Percentiles rank a stretch among this genome's conserved stretches.
These are phyloP conservation scores for Vanrija sp. DNA, from an alignment of 1,284 basidiomycete species.

Conservation along the genomic window DNA sequence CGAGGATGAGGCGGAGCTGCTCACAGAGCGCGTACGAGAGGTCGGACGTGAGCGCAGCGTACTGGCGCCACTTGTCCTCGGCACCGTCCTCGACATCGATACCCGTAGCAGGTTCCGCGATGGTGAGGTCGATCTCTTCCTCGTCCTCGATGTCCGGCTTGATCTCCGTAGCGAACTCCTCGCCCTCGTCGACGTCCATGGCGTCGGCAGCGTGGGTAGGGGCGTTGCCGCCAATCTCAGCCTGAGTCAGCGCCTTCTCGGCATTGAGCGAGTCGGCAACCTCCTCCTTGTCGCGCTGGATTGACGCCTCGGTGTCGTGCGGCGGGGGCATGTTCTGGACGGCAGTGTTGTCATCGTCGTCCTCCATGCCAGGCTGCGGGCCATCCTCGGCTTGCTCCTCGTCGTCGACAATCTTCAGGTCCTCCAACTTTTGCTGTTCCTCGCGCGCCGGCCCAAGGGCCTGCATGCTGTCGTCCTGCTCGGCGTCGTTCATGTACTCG, in stretches of 20 bases:
- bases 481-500: conserved; percentile 74
- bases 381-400: conserved; percentile 18
- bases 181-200: conserved; percentile 40
- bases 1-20: conserved; percentile 92
- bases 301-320: conserved; percentile 14
- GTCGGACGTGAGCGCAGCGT: conserved; percentile 84
- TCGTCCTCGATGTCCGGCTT: conserved; percentile 30
- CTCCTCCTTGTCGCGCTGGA: conserved; percentile 17
- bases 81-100: conserved; percentile 42
- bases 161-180: conserved; percentile 32
- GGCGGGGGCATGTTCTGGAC: not conserved
- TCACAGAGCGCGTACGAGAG: conserved; percentile 90
- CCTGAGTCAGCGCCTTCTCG: conserved; percentile 49
- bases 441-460: conserved; percentile 82
- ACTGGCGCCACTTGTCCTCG: conserved; percentile 81
- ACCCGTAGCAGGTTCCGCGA: conserved; percentile 50
- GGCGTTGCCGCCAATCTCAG: conserved; percentile 37
- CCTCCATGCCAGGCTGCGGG: conserved; percentile 16
- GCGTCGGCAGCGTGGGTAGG: conserved; percentile 27
- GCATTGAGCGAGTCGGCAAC: conserved; percentile 20
- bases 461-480: conserved; percentile 73
- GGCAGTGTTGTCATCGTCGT: conserved; percentile 11
- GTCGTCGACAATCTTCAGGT: conserved; percentile 71
- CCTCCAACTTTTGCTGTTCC: conserved; percentile 73
- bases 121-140: conserved; percentile 57